Percentiles rank a stretch among this genome's conserved stretches.
Conservation (phyloP, 495 filamentous ascomycete species). For the Halenospora varia region DNA sequence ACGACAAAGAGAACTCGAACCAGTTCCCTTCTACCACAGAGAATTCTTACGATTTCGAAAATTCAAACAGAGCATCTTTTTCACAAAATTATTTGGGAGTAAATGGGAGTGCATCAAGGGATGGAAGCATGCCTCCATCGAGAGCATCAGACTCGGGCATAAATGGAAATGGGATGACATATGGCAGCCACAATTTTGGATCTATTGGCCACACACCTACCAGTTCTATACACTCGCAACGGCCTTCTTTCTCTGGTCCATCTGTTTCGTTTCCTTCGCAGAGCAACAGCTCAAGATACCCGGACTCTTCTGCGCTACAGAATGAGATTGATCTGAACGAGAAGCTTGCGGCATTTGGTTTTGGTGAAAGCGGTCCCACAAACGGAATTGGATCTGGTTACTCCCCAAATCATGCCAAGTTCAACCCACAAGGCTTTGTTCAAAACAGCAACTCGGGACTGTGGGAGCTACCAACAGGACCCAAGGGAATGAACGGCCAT, state of each 20-base stretch:
- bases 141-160: constrained; percentile 29
- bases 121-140: constrained; percentile 29
- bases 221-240: constrained; percentile 26
- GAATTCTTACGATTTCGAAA: constrained; percentile 11
- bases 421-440: constrained; percentile 11
- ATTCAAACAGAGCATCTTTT: constrained; percentile 4
- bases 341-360: constrained; percentile 19
- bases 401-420: constrained; percentile 17
- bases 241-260: constrained; percentile 18
- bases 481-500: constrained; percentile 12
- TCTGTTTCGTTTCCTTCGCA: constrained; percentile 13
- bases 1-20: constrained; percentile 30
- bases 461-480: constrained; percentile 16
- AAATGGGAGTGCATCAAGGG: constrained; percentile 22
- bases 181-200: constrained; percentile 15
- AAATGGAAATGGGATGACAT: constrained; percentile 15
- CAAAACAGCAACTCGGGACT: constrained; percentile 7
- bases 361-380: constrained; percentile 13
- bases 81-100: constrained; percentile 11
- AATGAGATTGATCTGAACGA: constrained; percentile 20
- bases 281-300: constrained; percentile 15
- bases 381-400: constrained; percentile 5
- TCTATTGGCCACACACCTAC: constrained; percentile 25
- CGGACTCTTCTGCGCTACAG: constrained; percentile 11
- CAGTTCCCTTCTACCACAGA: constrained; percentile 14